Evolutionary conservation across 1,284 basidiomycete genomes (phyloP).

Genomic region (Entoloma clypeatum): DNA sequence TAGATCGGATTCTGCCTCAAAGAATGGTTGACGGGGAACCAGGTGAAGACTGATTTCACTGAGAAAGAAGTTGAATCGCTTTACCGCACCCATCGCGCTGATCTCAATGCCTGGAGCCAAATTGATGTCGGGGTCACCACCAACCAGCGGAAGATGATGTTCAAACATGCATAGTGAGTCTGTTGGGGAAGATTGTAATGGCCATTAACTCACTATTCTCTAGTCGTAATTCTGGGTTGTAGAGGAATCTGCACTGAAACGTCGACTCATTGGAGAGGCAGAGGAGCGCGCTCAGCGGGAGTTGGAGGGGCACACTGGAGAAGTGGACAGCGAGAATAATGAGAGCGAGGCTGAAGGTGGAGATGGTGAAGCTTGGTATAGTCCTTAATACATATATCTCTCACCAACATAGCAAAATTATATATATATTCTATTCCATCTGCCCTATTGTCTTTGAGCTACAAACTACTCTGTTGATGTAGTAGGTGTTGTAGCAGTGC

Average conservation of each 20-base stretch:
- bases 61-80: background rate
- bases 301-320: constrained; percentile 4
- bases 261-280: constrained; percentile 3
- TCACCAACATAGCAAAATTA: too few species aligned
- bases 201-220: too few species aligned
- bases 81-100: background rate
- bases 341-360: background rate
- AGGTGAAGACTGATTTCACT: background rate
- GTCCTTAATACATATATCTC: too few species aligned
- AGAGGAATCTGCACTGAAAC: background rate
- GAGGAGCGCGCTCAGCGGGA: constrained; percentile 4
- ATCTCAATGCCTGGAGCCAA: constrained; percentile 1
- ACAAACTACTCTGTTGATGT: too few species aligned
- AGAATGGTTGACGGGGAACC: constrained; percentile 2
- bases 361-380: too few species aligned
- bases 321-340: constrained; percentile 5
- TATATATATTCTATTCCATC: too few species aligned
- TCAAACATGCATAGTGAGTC: constrained; percentile 1
- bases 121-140: constrained; percentile 1
- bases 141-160: constrained; percentile 3
- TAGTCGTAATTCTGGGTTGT: background rate
- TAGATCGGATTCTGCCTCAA: constrained; percentile 3
- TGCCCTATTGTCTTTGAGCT: too few species aligned
- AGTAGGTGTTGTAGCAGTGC: too few species aligned
- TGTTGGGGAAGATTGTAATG: background rate